Evolutionary conservation across 768 basidiomycete genomes (phyloP).

Genomic region (Russula vinacea): DNA sequence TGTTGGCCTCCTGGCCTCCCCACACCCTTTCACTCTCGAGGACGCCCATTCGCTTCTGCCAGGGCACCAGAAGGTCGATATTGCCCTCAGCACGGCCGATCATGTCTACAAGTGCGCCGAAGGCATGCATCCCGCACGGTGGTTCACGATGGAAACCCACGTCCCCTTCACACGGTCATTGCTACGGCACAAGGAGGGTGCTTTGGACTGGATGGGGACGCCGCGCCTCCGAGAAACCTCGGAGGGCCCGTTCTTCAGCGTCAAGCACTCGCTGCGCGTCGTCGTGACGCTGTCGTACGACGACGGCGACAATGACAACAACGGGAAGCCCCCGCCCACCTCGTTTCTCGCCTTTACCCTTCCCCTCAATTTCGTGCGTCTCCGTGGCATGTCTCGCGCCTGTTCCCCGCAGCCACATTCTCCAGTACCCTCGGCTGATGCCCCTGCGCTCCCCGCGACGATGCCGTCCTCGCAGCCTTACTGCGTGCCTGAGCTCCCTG

Average conservation of each 20-base stretch:
- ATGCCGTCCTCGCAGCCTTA: conserved; percentile 26
- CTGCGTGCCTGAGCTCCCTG: conserved; percentile 48
- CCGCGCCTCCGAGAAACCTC: conserved; percentile 21
- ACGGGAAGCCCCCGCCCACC: conserved; percentile 9
- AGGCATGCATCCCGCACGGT: conserved; percentile 37
- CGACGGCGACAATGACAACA: conserved; percentile 9
- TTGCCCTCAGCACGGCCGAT: conserved; percentile 49
- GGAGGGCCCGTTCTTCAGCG: conserved; percentile 17
- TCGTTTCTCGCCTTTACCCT: conserved; percentile 42
- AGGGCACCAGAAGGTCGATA: conserved; percentile 44
- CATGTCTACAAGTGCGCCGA: conserved; percentile 48
- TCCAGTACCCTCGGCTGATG: conserved; percentile 20
- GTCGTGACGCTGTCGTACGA: conserved; percentile 19
- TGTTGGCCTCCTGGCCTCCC: conserved; percentile 43
- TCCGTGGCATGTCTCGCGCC: conserved; percentile 38
- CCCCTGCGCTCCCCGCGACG: conserved; percentile 9
- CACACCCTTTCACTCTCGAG: conserved; percentile 35
- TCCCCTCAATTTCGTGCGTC: conserved; percentile 49
- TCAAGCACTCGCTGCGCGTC: conserved; percentile 33
- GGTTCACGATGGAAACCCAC: conserved; percentile 57
- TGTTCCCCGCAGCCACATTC: conserved; percentile 28
- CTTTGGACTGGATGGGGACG: conserved; percentile 18
- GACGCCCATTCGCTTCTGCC: conserved; percentile 53
- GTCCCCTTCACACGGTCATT: conserved; percentile 47
- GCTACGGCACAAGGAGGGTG: conserved; percentile 11